A percentile compares a stretch with the other conserved stretches of the same genome.
Evolutionary conservation across 2,329 filamentous ascomycete genomes (phyloP).

Genomic region (Curvularia verruculosa): DNA sequence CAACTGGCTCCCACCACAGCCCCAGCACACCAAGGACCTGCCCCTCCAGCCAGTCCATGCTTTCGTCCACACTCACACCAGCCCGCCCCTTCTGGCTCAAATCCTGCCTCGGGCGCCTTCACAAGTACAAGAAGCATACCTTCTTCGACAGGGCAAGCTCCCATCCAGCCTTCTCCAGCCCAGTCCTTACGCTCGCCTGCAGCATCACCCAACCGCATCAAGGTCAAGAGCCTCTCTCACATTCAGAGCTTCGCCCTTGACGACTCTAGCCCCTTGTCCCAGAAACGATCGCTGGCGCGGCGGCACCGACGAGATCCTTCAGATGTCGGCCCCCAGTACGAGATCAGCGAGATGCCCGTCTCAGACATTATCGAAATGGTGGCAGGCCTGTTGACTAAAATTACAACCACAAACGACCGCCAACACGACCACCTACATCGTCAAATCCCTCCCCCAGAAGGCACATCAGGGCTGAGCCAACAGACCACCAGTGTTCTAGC

Average conservation of each 20-base stretch:
- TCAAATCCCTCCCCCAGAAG: constrained; percentile 67
- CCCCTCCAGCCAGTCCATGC: constrained; percentile 44
- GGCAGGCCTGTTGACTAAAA: constrained; percentile 92
- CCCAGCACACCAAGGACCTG: constrained; percentile 25
- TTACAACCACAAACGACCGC: constrained; percentile 92
- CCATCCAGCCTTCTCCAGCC: constrained; percentile 36
- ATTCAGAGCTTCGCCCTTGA: constrained; percentile 87
- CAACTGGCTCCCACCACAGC: constrained; percentile 25
- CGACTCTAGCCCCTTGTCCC: constrained; percentile 67
- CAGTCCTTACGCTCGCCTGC: constrained; percentile 37
- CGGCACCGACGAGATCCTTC: constrained; percentile 54
- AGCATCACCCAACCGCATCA: constrained; percentile 61
- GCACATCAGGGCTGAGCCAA: constrained; percentile 63
- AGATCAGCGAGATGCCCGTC: constrained; percentile 97
- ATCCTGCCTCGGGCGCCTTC: constrained; percentile 24
- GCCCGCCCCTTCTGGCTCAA: constrained; percentile 32
- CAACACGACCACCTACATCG: constrained; percentile 92
- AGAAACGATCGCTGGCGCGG: constrained; percentile 50
- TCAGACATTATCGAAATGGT: constrained; percentile 99
- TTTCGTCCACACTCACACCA: constrained; percentile 46
- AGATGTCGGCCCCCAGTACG: constrained; percentile 70
- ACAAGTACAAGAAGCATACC: constrained; percentile 31
- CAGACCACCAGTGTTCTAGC: constrained; percentile 80
- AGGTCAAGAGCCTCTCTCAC: constrained; percentile 86
- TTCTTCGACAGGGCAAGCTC: constrained; percentile 20